phyloP scores from a whole-genome alignment of 768 basidiomycete species.

The Scleroderma bovista region DNA sequence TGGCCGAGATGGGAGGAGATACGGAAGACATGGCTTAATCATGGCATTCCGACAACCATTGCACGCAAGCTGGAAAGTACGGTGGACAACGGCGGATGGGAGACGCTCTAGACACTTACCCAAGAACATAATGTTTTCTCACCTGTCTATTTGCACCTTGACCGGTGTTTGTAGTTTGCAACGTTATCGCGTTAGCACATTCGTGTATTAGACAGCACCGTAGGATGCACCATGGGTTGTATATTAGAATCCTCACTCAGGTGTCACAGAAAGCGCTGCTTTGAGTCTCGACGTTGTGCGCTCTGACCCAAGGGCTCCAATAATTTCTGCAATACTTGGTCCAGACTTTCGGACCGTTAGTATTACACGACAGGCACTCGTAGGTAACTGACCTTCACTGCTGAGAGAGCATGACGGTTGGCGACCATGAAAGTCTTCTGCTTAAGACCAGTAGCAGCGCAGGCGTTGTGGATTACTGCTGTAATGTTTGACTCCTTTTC shows the following conservation, averaged over 20 bases:
- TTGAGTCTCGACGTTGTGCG: constrained; percentile 16
- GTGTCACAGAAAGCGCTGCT: constrained; percentile 1
- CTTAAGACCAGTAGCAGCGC: constrained; percentile 33
- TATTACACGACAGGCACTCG: neutral
- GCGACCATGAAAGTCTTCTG: constrained; percentile 62
- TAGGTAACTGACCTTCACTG: constrained; percentile 59
- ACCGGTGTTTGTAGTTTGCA: too few species aligned
- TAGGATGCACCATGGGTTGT: neutral
- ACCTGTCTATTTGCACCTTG: neutral
- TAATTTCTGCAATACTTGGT: constrained; percentile 37
- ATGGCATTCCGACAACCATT: constrained; percentile 84
- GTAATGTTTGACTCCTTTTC: constrained; percentile 22
- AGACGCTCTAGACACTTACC: constrained; percentile 53
- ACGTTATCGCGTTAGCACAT: neutral
- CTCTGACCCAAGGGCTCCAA: constrained; percentile 33
- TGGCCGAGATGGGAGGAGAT: constrained; percentile 85
- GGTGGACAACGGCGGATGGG: constrained; percentile 92
- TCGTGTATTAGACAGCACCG: neutral
- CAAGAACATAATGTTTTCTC: neutral
- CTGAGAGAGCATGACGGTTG: constrained; percentile 74
- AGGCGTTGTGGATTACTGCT: constrained; percentile 40
- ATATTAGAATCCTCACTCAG: neutral
- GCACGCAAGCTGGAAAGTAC: constrained; percentile 85
- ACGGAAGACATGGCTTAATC: constrained; percentile 84
- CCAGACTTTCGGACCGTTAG: constrained; percentile 29